Evolutionary conservation across 2,329 filamentous ascomycete species (phyloP), one percentile per base, ranked within the genome.

Genomic region (Xylariaceae sp.): DNA sequence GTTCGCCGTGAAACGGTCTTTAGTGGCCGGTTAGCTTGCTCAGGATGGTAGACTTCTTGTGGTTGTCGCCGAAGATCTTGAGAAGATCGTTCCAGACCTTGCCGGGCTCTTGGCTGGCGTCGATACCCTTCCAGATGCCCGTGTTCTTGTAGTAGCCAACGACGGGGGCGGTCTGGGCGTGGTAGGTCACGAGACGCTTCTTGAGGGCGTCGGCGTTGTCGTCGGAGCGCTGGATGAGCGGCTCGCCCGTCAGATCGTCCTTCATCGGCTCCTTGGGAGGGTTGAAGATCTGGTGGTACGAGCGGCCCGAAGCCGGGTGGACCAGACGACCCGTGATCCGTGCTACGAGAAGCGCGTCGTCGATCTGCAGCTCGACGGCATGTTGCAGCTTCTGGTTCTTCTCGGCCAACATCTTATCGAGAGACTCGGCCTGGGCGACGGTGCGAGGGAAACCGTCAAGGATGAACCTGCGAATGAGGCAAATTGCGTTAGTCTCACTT

Each of bases 271-370:
- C 70, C 80, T 96, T 95, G 58, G 92, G 92, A 36, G 92, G 92
- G 79, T 96, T 97, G 82, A 98, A 98, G 66, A 92, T 85, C 69
- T 84, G 92, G 81, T 98, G 92, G 74, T 98, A 98, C 54, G 86
- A 88, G 60, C 92, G 88, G 52, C 92, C 92, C 40, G 89, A 96
- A 36, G 90, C 90, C 42, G 90, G 90, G 76, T 98, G 92, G 56
- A 98, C 75, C 47, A 98, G 76, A 59, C 92, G 90, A 59, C 92
- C 92, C 46, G 92, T 98, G 67, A 98, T 97, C 60, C 92, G 87
- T 53, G 89, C 83, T 47, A 98, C 90, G 44, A 98, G 81, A 42
- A 98, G 83, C 29, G 78, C 77, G 63, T 97, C 92, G 67, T 97
- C 89, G 61, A 98, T 97, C 70, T 97, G 81, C 53, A 98, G 84